phyloP scores from a whole-genome alignment of 1,284 basidiomycete genomes.

The Moniliella sp. region DNA sequence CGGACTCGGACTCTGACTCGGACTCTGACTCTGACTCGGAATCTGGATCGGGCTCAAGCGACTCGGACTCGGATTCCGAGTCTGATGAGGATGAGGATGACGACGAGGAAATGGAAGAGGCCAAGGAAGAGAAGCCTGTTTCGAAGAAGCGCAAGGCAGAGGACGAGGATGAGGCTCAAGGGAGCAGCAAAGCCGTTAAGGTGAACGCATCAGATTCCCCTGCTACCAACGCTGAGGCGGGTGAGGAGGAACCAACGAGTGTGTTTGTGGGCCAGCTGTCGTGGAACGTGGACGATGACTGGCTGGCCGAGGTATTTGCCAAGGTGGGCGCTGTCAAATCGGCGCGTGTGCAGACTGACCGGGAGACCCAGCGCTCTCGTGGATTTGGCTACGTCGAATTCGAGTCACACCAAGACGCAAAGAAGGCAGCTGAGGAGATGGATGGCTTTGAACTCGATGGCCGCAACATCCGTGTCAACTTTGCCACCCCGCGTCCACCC shows the following conservation, averaged over 20 bases:
- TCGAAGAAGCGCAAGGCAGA: constrained; percentile 62
- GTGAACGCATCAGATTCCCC: no score
- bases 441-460: constrained; percentile 58
- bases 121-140: no score
- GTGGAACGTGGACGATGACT: constrained; percentile 94
- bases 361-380: constrained; percentile 41
- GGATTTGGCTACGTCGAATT: constrained; percentile 85
- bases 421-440: constrained; percentile 37
- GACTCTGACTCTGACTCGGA: no score
- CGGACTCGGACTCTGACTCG: constrained; percentile 1
- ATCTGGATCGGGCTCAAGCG: no score
- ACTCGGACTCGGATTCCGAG: no score
- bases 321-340: constrained; percentile 66
- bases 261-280: constrained; percentile 83
- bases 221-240: constrained; percentile 43
- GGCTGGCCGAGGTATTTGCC: constrained; percentile 73
- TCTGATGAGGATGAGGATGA: no score
- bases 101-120: no score
- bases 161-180: constrained; percentile 42
- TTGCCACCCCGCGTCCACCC: constrained; percentile 44
- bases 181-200: constrained; percentile 48
- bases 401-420: constrained; percentile 35
- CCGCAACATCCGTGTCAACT: constrained; percentile 61
- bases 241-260: constrained; percentile 44
- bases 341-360: constrained; percentile 74